Conservation (phyloP, 2,329 filamentous ascomycete species). For the Tolypocladium tropicale region DNA sequence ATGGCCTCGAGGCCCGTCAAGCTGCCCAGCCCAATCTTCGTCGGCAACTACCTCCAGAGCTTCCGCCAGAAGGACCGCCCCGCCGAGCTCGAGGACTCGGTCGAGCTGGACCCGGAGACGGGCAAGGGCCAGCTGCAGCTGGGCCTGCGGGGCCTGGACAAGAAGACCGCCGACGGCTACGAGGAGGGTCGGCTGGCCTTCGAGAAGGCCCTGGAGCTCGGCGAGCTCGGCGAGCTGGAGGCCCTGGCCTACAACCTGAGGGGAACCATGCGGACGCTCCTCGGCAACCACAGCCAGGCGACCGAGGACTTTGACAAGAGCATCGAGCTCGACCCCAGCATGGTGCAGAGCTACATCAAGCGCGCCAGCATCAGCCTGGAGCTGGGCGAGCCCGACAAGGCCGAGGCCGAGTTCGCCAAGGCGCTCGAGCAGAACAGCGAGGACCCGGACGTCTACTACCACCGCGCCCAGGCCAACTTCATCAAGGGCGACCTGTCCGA, state of each 20-base stretch:
- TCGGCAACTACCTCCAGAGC: conserved; percentile 97
- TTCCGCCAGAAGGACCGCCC: conserved; percentile 80
- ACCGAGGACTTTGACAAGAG: conserved; percentile 83
- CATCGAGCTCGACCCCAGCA: conserved; percentile 73
- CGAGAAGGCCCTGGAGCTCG: conserved; percentile 75
- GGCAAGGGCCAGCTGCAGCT: conserved; percentile 80
- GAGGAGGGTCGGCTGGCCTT: conserved; percentile 80
- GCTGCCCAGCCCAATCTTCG: conserved; percentile 90
- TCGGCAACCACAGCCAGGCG: conserved; percentile 76
- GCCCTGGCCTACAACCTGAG: conserved; percentile 93
- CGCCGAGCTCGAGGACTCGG: conserved; percentile 68
- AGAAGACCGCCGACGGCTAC: conserved; percentile 85
- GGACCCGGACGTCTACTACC: conserved; percentile 97
- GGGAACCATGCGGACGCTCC: conserved; percentile 88
- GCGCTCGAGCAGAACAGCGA: conserved; percentile 76
- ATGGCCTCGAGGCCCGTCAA: conserved; percentile 76
- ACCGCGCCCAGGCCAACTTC: conserved; percentile 96
- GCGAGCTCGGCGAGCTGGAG: conserved; percentile 71
- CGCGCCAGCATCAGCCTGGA: conserved; percentile 96
- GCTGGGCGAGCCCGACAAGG: conserved; percentile 77
- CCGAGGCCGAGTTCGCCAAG: conserved; percentile 76
- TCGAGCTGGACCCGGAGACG: conserved; percentile 65
- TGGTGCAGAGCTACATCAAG: conserved; percentile 98
- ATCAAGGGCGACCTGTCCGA: conserved; percentile 90
- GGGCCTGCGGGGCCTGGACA: conserved; percentile 69